Evolutionary conservation across 2,329 filamentous ascomycete species (phyloP), one percentile per base, ranked within the genome.

Genomic region (Colletotrichum sp.): DNA sequence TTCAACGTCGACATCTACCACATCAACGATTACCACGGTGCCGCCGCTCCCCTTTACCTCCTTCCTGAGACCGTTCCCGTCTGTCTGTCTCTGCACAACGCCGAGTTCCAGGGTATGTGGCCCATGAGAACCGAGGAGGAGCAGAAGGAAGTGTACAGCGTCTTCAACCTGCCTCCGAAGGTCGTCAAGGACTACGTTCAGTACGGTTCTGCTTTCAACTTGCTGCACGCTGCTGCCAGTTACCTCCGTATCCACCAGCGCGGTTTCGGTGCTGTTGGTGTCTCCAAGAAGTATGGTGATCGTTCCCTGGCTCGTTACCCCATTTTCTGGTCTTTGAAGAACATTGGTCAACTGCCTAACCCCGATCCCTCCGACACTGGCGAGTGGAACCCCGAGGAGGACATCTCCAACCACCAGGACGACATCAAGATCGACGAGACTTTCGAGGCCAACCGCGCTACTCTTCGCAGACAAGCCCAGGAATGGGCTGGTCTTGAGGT

Each of bases 101-200:
- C 92, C 66, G 92, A 94, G 78, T 94, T 94, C 79, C 92, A 94
- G 81, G 92, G 92, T 66, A 84, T 93, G 26, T 94, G 92, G 92
- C 91, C 92, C 1, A 93, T 94, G 89, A 87, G 92, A 12, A 92
- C 89, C 10, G 86, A 89, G 9, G 88, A 90, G 60, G 92, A 94
- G 78, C 87, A 88, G 72, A 88, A 89, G 55, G 92, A 94, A 82
- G 91, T 94, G 6, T 93, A 91, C 81, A 87, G 88, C 6, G 91
- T 93, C 38, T 94, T 92, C 83, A 93, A 93, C 78, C 84, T 94
- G 28, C 86, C 88, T 16, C 82, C 88, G 13, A 87, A 92, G 10
- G 83, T 91, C 38, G 92, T 91, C 10, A 86, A 88, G 67, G 87
- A 88, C 57, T 93, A 93, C 80, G 89, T 93, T 9, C 92, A 94